A percentile compares a stretch with the other conserved stretches of the same genome.
These are phyloP conservation scores for Botrytis hyacinthi DNA, from an alignment of 2,329 filamentous ascomycete genomes.

Conservation along the genomic window DNA sequence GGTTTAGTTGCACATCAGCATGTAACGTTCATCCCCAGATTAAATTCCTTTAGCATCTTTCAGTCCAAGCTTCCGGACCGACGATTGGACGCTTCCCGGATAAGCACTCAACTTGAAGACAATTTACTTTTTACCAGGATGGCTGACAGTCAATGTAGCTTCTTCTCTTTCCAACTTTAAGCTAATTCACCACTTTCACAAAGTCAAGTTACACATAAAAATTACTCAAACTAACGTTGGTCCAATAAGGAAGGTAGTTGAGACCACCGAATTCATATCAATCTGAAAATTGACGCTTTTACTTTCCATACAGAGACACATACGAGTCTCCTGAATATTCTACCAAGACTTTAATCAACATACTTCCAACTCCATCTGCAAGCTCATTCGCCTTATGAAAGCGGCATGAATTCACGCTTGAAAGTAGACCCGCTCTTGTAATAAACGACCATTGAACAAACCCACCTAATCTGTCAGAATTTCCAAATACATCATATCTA, in stretches of 20 bases:
- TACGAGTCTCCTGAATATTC: not conserved
- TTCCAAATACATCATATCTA: not conserved
- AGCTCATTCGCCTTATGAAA: not conserved
- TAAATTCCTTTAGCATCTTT: slow-evolving; percentile 6
- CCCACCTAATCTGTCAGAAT: not conserved
- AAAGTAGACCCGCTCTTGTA: not conserved
- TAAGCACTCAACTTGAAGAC: slow-evolving; percentile 7
- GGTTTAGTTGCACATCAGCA: not conserved
- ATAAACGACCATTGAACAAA: not conserved
- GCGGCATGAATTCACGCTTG: not conserved
- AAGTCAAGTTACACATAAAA: not conserved
- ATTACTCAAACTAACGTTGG: not conserved
- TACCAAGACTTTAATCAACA: not conserved
- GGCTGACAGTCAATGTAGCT: not conserved
- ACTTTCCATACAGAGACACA: slow-evolving; percentile 4
- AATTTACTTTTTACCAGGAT: not conserved
- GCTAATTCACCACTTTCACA: not conserved
- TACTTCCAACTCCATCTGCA: not conserved
- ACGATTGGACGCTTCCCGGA: not conserved
- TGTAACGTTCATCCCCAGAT: not conserved
- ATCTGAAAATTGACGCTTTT: not conserved
- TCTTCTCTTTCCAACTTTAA: not conserved
- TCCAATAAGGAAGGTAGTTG: not conserved
- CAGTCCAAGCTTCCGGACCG: not conserved
- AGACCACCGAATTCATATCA: not conserved